These are phyloP conservation scores for Pyrrhoderma lamaoense DNA, from an alignment of 1,284 basidiomycete genomes.

Conservation along the genomic window DNA sequence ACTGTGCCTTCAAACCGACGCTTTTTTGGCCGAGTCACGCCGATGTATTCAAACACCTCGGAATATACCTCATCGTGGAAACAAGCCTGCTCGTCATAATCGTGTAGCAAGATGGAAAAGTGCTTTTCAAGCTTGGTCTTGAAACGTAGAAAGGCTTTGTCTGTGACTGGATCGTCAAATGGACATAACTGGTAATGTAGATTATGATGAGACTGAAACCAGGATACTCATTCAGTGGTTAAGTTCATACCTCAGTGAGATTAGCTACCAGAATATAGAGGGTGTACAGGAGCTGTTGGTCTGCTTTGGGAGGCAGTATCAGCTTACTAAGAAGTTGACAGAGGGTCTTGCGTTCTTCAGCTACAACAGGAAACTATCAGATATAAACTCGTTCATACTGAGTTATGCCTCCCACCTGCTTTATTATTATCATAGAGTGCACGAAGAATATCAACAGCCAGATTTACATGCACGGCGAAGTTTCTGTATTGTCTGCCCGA, in stretches of 20 bases:
- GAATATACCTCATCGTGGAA: conserved; percentile 12
- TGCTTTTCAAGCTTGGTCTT: conserved; percentile 15
- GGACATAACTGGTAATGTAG: conserved; percentile 17
- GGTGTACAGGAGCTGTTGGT: conserved; percentile 8
- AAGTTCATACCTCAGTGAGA: conserved; percentile 16
- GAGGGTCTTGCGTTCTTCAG: conserved; percentile 48
- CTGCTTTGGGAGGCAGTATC: conserved; percentile 35
- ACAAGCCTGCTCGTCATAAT: conserved; percentile 16
- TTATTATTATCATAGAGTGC: conserved; percentile 15
- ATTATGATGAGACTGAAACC: not conserved
- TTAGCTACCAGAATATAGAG: conserved; percentile 18
- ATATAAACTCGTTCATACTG: not conserved
- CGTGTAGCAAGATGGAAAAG: conserved; percentile 7
- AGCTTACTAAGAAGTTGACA: conserved; percentile 78
- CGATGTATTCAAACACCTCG: conserved; percentile 18
- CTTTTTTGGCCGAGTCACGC: conserved; percentile 14
- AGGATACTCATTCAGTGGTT: no score
- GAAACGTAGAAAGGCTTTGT: conserved; percentile 16
- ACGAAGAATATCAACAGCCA: conserved; percentile 16
- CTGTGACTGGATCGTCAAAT: conserved; percentile 16
- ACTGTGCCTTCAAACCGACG: conserved; percentile 8
- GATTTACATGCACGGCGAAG: conserved; percentile 8
- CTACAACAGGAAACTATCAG: conserved; percentile 1
- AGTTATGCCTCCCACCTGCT: conserved; percentile 1
- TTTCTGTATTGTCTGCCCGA: conserved; percentile 2